These are phyloP conservation scores for Orbilia brochopaga DNA, from an alignment of 2,329 filamentous ascomycete species.

Conservation along the genomic window DNA sequence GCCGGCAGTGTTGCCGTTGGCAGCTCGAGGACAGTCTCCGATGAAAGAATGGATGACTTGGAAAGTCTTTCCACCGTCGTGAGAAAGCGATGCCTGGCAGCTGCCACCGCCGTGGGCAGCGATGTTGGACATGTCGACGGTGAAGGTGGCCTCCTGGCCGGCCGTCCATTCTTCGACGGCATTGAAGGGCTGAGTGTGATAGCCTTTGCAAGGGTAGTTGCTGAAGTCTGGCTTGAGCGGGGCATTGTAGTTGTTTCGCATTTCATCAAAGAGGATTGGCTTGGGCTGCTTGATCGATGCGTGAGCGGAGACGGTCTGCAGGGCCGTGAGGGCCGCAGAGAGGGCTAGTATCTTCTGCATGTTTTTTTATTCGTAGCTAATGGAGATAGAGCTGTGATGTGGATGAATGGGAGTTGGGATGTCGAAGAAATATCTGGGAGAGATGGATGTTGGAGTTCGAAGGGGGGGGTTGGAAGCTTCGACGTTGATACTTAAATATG, in stretches of 20 bases:
- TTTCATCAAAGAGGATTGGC: slow-evolving; percentile 65
- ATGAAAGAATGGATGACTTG: slow-evolving; percentile 88
- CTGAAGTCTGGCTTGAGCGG: slow-evolving; percentile 68
- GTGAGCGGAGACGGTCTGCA: slow-evolving; percentile 59
- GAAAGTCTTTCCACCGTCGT: slow-evolving; percentile 77
- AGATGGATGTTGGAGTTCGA: not conserved
- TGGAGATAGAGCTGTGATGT: no score
- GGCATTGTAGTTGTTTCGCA: slow-evolving; percentile 67
- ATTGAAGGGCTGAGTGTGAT: slow-evolving; percentile 58
- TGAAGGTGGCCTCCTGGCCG: slow-evolving; percentile 49
- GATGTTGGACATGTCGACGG: slow-evolving; percentile 18
- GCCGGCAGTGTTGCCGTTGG: slow-evolving; percentile 60
- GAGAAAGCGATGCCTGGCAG: slow-evolving; percentile 86
- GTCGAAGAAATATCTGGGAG: not conserved
- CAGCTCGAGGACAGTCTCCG: slow-evolving; percentile 76
- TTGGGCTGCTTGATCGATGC: slow-evolving; percentile 66
- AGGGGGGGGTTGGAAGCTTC: not conserved
- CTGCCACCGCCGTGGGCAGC: slow-evolving; percentile 89
- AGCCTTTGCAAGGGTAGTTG: slow-evolving; percentile 79
- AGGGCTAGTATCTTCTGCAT: slow-evolving; percentile 54
- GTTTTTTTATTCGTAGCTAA: not conserved
- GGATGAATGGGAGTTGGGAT: not conserved
- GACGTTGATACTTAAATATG: not conserved
- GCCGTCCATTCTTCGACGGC: slow-evolving; percentile 49
- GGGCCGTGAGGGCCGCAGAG: slow-evolving; percentile 59